These are phyloP conservation scores for Pythium rishiriense DNA, from an alignment of 352 stramenopile genomes.

Conservation along the genomic window DNA sequence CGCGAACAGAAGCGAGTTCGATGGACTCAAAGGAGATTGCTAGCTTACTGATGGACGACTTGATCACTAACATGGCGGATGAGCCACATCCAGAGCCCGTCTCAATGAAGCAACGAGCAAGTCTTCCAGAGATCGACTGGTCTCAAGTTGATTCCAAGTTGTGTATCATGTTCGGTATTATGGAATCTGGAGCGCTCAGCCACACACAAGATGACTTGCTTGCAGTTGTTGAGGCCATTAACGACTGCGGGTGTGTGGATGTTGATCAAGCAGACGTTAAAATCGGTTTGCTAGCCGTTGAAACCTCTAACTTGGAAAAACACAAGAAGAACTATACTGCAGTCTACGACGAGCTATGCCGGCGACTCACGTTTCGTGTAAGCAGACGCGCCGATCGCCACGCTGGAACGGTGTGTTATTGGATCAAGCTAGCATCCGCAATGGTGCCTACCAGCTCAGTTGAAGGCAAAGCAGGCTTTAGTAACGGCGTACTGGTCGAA, in stretches of 20 bases:
- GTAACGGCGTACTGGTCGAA: constrained; percentile 4
- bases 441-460: not conserved
- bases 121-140: constrained; percentile 7
- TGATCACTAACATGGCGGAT: not conserved
- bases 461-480: not conserved
- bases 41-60: constrained; percentile 35
- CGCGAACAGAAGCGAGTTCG: constrained; percentile 35
- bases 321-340: not conserved
- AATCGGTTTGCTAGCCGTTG: constrained; percentile 15
- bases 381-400: not conserved
- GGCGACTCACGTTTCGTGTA: constrained; percentile 9
- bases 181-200: not conserved
- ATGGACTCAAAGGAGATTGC: constrained; percentile 53
- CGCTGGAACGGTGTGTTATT: not conserved
- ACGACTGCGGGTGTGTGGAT: constrained; percentile 4
- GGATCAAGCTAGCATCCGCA: constrained; percentile 18
- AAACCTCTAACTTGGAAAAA: not conserved
- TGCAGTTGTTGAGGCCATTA: constrained; percentile 14
- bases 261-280: constrained; percentile 12
- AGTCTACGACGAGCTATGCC: constrained; percentile 20
- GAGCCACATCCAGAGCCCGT: not conserved
- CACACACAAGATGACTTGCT: not conserved
- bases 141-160: constrained; percentile 18
- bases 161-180: constrained; percentile 15
- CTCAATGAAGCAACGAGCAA: too few relatives aligned